phyloP scores from a whole-genome alignment of 768 basidiomycete genomes.

The Agaricus subrufescens region DNA sequence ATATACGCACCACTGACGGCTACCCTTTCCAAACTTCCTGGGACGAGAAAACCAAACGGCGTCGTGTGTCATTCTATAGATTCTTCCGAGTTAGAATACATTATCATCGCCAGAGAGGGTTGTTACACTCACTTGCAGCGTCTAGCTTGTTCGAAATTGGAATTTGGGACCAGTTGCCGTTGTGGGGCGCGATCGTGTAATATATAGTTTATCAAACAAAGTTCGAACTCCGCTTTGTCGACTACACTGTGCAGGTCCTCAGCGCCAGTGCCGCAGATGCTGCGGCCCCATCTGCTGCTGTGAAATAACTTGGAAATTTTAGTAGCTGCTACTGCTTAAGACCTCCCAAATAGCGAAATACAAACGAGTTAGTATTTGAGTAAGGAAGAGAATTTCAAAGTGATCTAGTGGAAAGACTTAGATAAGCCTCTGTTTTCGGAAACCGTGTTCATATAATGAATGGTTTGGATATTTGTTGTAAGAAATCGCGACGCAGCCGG shows the following conservation, averaged over 20 bases:
- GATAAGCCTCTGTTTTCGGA: too few species aligned
- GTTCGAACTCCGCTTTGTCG: constrained; percentile 15
- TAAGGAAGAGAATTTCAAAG: too few species aligned
- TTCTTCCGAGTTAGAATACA: background rate
- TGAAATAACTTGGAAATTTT: background rate
- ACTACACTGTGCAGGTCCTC: background rate
- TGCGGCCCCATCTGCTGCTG: too few species aligned
- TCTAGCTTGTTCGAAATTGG: constrained; percentile 12
- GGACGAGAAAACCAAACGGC: constrained; percentile 97
- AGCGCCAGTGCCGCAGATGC: too few species aligned
- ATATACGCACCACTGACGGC: constrained; percentile 80
- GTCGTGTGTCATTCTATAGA: constrained; percentile 88
- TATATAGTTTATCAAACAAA: constrained; percentile 29
- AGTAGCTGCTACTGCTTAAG: constrained; percentile 12
- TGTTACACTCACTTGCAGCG: constrained; percentile 24
- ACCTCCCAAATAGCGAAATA: background rate
- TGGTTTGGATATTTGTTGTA: too few species aligned
- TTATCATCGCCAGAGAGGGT: constrained; percentile 1
- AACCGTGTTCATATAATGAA: too few species aligned
- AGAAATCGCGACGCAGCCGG: too few species aligned
- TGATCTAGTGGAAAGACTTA: too few species aligned
- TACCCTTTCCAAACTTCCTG: constrained; percentile 92
- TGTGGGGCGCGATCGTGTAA: constrained; percentile 28
- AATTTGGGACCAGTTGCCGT: constrained; percentile 8
- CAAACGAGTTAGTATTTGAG: too few species aligned